A percentile compares a stretch with the other conserved stretches of the same genome.
Evolutionary conservation across 306 rosid species (phyloP).

Genomic region (Alnus glutinosa): DNA sequence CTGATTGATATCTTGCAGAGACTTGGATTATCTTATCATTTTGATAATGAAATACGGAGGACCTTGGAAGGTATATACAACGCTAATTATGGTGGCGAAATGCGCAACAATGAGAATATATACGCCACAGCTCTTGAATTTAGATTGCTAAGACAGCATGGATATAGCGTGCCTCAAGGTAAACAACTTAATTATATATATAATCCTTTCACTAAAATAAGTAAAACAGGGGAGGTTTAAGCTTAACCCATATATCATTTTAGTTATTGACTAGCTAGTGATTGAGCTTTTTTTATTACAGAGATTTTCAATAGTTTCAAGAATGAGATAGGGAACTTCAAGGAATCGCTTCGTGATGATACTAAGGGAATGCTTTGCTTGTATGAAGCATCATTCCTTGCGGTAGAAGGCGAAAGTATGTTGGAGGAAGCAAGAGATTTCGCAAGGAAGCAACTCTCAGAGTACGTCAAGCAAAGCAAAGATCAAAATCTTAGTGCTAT

Average conservation of each 20-base stretch:
- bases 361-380: constrained; percentile 18
- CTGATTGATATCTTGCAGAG: constrained; percentile 19
- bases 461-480: background rate
- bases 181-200: background rate
- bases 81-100: background rate
- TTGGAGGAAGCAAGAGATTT: constrained; percentile 25
- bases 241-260: background rate
- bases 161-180: constrained; percentile 11
- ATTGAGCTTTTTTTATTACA: background rate
- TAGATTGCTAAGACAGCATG: constrained; percentile 13
- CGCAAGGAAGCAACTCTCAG: background rate
- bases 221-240: too few species aligned
- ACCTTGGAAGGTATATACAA: background rate
- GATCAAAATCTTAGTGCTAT: background rate
- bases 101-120: background rate
- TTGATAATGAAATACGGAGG: background rate
- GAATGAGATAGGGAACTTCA: background rate
- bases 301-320: constrained; percentile 19
- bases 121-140: constrained; percentile 16
- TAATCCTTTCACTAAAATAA: too few species aligned
- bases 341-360: background rate
- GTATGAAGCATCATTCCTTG: constrained; percentile 26
- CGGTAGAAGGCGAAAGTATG: constrained; percentile 1
- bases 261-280: background rate
- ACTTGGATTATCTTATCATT: constrained; percentile 26